These are phyloP conservation scores for Pichia sp. DNA, from an alignment of 1,139 yeast genomes.

Conservation along the genomic window DNA sequence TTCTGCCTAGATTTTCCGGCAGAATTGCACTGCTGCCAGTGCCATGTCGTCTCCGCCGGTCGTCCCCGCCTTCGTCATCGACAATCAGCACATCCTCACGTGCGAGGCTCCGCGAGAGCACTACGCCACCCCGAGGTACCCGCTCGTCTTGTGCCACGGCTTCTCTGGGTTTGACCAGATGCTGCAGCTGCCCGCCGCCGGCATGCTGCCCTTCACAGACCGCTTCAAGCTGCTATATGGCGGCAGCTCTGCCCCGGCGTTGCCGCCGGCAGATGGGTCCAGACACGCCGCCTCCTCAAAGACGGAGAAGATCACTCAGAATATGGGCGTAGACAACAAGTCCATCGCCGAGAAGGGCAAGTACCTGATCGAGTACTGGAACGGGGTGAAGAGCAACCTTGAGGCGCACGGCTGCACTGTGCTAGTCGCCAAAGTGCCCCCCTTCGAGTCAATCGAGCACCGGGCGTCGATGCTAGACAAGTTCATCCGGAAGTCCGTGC, in stretches of 20 bases:
- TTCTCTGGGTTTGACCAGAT: conserved; percentile 25
- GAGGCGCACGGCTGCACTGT: conserved; percentile 62
- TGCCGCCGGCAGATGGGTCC: neutral
- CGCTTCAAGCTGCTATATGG: conserved; percentile 4
- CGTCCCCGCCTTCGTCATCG: neutral
- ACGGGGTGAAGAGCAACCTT: conserved; percentile 65
- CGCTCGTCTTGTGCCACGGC: conserved; percentile 23
- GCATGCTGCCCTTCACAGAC: conserved; percentile 10
- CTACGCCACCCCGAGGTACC: conserved; percentile 27
- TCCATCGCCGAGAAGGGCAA: conserved; percentile 28
- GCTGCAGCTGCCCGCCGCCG: conserved; percentile 15
- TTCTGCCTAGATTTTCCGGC: too few relatives aligned
- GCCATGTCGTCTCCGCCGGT: neutral
- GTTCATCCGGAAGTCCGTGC: conserved; percentile 41
- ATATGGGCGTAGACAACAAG: conserved; percentile 14
- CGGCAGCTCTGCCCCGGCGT: neutral
- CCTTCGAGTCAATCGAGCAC: conserved; percentile 70
- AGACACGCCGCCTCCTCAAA: neutral
- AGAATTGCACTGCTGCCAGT: too few relatives aligned
- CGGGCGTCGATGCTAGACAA: conserved; percentile 58
- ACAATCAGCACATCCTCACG: neutral
- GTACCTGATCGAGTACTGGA: conserved; percentile 67
- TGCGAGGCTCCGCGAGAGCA: neutral
- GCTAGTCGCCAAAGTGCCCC: conserved; percentile 72
- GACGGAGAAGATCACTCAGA: neutral